Evolutionary conservation across 257 asterid genomes (phyloP).

Genomic region (Ligustrum vulgare): DNA sequence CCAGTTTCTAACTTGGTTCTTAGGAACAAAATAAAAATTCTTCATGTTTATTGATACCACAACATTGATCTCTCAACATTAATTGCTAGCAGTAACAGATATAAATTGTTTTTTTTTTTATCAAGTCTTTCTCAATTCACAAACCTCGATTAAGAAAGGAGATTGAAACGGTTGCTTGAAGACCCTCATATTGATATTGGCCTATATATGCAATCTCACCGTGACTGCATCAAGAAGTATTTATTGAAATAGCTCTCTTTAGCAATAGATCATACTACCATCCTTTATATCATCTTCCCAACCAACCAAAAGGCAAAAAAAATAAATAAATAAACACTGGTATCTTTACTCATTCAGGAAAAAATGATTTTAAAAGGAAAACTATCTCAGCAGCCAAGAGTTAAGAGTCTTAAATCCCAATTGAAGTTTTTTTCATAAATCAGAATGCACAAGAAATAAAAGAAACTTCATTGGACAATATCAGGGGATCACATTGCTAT

Average conservation of each 20-base stretch:
- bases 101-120: background rate
- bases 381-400: background rate
- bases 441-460: background rate
- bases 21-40: background rate
- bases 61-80: background rate
- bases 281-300: background rate
- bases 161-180: background rate
- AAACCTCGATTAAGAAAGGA: background rate
- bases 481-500: background rate
- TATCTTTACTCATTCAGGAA: background rate
- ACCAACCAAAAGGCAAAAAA: too few species aligned
- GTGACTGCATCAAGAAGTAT: background rate
- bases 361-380: background rate
- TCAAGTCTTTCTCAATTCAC: background rate
- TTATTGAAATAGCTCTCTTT: background rate
- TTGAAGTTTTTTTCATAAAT: background rate
- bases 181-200: background rate
- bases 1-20: background rate
- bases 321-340: too few species aligned
- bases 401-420: background rate
- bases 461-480: background rate
- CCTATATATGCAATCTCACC: background rate
- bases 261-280: background rate
- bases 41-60: background rate
- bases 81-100: constrained; percentile 5